Evolutionary conservation across 2,329 filamentous ascomycete species (phyloP), one percentile per base, ranked within the genome.

Genomic region (Pseudopyricularia javanii): DNA sequence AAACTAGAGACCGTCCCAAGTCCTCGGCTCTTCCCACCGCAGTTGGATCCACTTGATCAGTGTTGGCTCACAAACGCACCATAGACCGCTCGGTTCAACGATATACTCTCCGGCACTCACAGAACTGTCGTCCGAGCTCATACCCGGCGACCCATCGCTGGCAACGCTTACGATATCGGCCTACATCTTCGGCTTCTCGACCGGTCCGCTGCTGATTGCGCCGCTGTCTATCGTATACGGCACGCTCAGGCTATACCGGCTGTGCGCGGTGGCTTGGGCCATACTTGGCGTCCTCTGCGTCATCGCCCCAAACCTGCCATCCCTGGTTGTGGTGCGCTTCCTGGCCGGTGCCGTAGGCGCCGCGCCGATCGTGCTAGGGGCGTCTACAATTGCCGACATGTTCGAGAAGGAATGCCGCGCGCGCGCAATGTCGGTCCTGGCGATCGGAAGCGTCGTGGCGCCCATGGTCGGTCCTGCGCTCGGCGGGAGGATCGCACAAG

Each of bases 381-480:
- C 80, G 33, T 82, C 82, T 20, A 79, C 79, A 2, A 80, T 88
- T 33, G 78, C 80, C 30, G 85, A 88, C 62, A 72, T 87, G 65
- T 73, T 86, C 15, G 73, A 74, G 49, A 76, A 82, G 59, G 71
- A 78, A 57, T 15, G 30, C 5, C 73, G 82, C 35, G 80, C 77
- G 12, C 66, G 69, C 4, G 78, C 78, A 51, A 82, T 85, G 78
- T 70, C 74, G 1, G 66, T 61, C 9, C 76, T 70, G 53, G 64
- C 65, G 32, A 62, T 74, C 22, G 72, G 71, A 0, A 70, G 71
- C 9, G 61, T 76, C 1, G 57, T 75, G 1, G 74, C 74, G 0
- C 73, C 73, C 14, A 69, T 74, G 50, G 59, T 76, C 47, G 74
- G 73, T 0, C 73, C 73, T 7, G 66, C 75, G 1, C 66, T 65